Evolutionary conservation across 1,284 basidiomycete species (phyloP).

Genomic region (Malassezia equina): DNA sequence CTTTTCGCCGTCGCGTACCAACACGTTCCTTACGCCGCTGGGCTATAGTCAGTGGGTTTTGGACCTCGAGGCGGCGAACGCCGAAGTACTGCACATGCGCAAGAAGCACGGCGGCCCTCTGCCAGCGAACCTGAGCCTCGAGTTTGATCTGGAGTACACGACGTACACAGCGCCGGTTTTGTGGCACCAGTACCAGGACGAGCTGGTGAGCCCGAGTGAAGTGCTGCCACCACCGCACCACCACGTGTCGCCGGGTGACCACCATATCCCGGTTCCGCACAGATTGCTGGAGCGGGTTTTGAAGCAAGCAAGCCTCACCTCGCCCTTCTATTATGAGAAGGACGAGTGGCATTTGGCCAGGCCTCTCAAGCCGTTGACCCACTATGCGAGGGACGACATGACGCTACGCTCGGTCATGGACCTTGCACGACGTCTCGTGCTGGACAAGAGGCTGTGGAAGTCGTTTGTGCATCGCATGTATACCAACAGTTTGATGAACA

Average conservation of each 20-base stretch:
- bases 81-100: constrained; percentile 46
- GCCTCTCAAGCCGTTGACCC: constrained; percentile 51
- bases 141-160: constrained; percentile 39
- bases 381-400: constrained; percentile 62
- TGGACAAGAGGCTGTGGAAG: constrained; percentile 58
- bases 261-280: constrained; percentile 53
- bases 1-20: constrained; percentile 61
- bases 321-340: constrained; percentile 48
- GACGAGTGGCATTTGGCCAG: constrained; percentile 21
- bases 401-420: constrained; percentile 68
- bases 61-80: constrained; percentile 56
- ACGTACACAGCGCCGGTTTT: constrained; percentile 33
- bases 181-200: constrained; percentile 29
- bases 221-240: not conserved
- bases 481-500: constrained; percentile 1
- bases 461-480: constrained; percentile 63
- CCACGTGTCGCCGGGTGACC: constrained; percentile 8
- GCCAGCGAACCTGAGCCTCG: constrained; percentile 19
- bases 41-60: constrained; percentile 76
- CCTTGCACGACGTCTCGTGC: constrained; percentile 59
- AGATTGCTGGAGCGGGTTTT: constrained; percentile 55
- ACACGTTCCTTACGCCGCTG: constrained; percentile 62
- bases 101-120: constrained; percentile 3
- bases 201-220: not conserved
- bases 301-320: not conserved